These are phyloP conservation scores for Schizochytrium sp. DNA, from an alignment of 108 stramenopile species.

Conservation along the genomic window DNA sequence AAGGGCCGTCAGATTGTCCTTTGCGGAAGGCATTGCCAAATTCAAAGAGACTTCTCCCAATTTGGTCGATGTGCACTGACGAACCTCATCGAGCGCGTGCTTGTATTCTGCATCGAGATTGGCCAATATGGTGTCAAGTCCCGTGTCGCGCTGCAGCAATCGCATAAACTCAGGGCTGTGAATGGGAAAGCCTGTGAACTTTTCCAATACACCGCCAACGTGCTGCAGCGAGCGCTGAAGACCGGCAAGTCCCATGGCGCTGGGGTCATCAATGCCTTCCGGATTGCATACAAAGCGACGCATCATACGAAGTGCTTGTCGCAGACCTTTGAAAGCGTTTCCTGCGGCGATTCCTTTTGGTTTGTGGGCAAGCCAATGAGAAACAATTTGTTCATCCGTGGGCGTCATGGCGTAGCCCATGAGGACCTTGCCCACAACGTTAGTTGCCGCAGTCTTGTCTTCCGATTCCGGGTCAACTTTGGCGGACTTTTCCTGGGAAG, in stretches of 20 bases:
- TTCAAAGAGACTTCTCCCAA: not conserved
- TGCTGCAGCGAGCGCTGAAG: not conserved
- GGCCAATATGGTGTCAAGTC: not conserved
- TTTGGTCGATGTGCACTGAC: not conserved
- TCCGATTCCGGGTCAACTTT: not conserved
- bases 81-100: not conserved
- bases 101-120: not conserved
- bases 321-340: not conserved
- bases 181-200: conserved; percentile 1
- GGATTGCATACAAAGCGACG: not conserved
- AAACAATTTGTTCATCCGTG: not conserved
- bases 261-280: not conserved
- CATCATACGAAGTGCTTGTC: conserved; percentile 7
- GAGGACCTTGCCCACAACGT: not conserved
- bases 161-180: not conserved
- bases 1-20: not conserved
- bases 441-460: not conserved
- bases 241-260: not conserved
- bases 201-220: not conserved
- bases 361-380: conserved; percentile 4
- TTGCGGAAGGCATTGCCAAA: not conserved
- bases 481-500: not conserved
- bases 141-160: not conserved
- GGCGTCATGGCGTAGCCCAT: conserved; percentile 12
- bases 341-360: not conserved